These are phyloP conservation scores for Aspergillus sclerotiicarbonarius DNA, from an alignment of 495 filamentous ascomycete species.

Conservation along the genomic window DNA sequence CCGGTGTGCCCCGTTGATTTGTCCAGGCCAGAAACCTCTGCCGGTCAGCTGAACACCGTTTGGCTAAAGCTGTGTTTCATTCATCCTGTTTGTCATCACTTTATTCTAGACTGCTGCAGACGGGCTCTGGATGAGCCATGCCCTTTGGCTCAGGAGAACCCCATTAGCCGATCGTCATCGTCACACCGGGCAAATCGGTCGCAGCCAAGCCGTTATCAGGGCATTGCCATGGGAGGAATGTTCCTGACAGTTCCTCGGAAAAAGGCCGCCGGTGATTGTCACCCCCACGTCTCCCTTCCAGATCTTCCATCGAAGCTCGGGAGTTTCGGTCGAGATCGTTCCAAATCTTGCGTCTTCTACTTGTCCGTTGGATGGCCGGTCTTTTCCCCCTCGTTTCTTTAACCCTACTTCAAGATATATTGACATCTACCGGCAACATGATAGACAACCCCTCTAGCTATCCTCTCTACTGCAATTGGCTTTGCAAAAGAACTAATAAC, in stretches of 20 bases:
- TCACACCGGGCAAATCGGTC: neutral
- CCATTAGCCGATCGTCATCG: slow-evolving; percentile 4
- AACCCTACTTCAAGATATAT: too few species aligned
- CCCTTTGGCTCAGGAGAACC: neutral
- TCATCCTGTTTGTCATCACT: slow-evolving; percentile 16
- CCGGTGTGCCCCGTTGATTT: neutral
- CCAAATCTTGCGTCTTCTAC: neutral
- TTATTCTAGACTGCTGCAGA: slow-evolving; percentile 14
- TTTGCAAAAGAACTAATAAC: too few species aligned
- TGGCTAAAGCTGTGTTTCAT: neutral
- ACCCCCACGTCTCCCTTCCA: neutral
- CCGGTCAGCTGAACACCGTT: slow-evolving; percentile 15
- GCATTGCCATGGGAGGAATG: neutral
- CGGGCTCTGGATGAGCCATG: neutral
- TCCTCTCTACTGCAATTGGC: too few species aligned
- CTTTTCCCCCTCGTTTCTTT: too few species aligned
- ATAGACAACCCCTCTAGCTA: too few species aligned
- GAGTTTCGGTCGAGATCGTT: neutral
- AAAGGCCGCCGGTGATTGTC: slow-evolving; percentile 2
- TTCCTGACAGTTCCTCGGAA: slow-evolving; percentile 12
- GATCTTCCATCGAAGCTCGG: slow-evolving; percentile 1
- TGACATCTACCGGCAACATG: too few species aligned
- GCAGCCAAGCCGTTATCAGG: neutral
- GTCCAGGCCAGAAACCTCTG: neutral
- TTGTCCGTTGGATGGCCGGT: too few species aligned